Evolutionary conservation across 2,329 filamentous ascomycete genomes (phyloP).

Genomic region (Claviceps cyperi): DNA sequence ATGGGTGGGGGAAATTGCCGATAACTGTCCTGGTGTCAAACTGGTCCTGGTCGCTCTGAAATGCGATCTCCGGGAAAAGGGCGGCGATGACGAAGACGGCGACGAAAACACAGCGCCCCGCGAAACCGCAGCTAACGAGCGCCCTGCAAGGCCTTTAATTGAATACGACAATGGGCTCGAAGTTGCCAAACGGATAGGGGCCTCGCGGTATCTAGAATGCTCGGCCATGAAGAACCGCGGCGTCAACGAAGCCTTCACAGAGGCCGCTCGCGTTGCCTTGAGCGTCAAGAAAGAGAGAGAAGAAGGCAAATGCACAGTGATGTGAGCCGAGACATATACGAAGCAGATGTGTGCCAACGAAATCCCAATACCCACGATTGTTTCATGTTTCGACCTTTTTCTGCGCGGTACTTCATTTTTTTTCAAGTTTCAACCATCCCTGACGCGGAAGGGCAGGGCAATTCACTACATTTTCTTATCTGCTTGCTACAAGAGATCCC

Average conservation of each 20-base stretch:
- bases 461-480: too few species aligned
- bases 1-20: constrained; percentile 95
- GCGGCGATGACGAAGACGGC: constrained; percentile 53
- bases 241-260: constrained; percentile 96
- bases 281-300: constrained; percentile 53
- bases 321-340: constrained; percentile 26
- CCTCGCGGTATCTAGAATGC: constrained; percentile 91
- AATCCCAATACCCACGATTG: constrained; percentile 1
- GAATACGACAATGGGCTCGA: constrained; percentile 84
- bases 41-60: constrained; percentile 92
- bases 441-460: too few species aligned
- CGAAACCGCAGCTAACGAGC: constrained; percentile 16
- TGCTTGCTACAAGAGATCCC: too few species aligned
- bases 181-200: constrained; percentile 81
- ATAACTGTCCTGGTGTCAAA: constrained; percentile 92
- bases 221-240: constrained; percentile 96
- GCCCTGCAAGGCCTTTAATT: constrained; percentile 59
- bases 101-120: constrained; percentile 30
- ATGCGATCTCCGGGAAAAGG: constrained; percentile 79
- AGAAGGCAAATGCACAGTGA: constrained; percentile 44
- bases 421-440: not conserved
- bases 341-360: constrained; percentile 1
- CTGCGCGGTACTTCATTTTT: not conserved
- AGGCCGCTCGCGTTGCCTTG: constrained; percentile 87
- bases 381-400: not conserved